These are phyloP conservation scores for Niveomyces coronatus DNA, from an alignment of 2,329 filamentous ascomycete genomes.

Conservation along the genomic window DNA sequence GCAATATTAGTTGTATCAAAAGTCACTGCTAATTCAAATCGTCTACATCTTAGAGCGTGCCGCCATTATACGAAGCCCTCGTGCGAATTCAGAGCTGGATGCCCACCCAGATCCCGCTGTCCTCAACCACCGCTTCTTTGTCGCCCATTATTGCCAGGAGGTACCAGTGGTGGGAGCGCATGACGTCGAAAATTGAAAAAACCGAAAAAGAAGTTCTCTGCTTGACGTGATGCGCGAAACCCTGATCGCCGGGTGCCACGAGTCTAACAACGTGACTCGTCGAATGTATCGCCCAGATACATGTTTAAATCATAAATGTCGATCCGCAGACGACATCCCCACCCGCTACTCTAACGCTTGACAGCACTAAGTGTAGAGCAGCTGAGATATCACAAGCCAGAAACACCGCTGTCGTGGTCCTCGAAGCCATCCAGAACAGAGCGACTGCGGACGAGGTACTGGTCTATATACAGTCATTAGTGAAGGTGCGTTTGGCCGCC, in stretches of 20 bases:
- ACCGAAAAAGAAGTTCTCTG: slow-evolving; percentile 26
- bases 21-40: slow-evolving; percentile 10
- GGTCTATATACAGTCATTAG: slow-evolving; percentile 17
- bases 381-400: too few relatives aligned
- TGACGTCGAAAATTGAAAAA: slow-evolving; percentile 23
- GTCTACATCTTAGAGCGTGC: slow-evolving; percentile 27
- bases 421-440: slow-evolving; percentile 20
- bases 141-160: slow-evolving; percentile 19
- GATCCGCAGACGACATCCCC: too few relatives aligned
- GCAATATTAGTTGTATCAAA: not conserved
- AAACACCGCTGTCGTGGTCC: slow-evolving; percentile 29
- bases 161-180: slow-evolving; percentile 29
- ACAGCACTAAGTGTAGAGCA: too few relatives aligned
- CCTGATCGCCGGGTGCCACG: not conserved
- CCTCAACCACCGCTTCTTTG: slow-evolving; percentile 11
- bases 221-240: slow-evolving; percentile 21
- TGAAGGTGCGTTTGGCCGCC: not conserved
- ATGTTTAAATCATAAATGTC: too few relatives aligned
- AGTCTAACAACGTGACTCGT: slow-evolving; percentile 1
- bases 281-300: too few relatives aligned
- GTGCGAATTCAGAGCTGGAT: slow-evolving; percentile 27
- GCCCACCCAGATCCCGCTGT: slow-evolving; percentile 16
- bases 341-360: too few relatives aligned
- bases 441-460: slow-evolving; percentile 27
- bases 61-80: slow-evolving; percentile 25